These are phyloP conservation scores for Nidula niveotomentosa DNA, from an alignment of 1,284 basidiomycete genomes.

Conservation along the genomic window DNA sequence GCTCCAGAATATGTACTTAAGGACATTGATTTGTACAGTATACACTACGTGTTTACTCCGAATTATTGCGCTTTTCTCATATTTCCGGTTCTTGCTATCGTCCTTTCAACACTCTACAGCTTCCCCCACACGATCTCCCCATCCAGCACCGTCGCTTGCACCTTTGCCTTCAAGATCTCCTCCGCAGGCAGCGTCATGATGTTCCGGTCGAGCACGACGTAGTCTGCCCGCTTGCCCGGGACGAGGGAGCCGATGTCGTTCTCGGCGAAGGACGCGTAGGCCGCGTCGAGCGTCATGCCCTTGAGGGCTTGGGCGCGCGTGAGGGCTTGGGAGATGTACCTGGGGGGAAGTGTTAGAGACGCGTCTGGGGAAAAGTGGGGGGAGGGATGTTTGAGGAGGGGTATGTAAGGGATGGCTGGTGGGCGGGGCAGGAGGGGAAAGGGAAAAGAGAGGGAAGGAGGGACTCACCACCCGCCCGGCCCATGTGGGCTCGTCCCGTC, in stretches of 20 bases:
- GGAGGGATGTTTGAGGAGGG: not conserved
- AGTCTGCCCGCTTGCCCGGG: slow-evolving; percentile 83
- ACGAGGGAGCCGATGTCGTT: slow-evolving; percentile 65
- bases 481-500: slow-evolving; percentile 84
- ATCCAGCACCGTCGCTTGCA: slow-evolving; percentile 51
- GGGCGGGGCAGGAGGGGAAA: not conserved
- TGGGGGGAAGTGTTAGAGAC: slow-evolving; percentile 20
- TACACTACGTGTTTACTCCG: too few species aligned
- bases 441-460: not conserved
- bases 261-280: slow-evolving; percentile 85
- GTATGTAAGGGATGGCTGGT: slow-evolving; percentile 3
- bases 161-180: slow-evolving; percentile 45
- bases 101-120: slow-evolving; percentile 11
- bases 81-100: too few species aligned
- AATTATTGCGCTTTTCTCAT: too few species aligned
- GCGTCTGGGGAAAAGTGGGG: too few species aligned
- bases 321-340: slow-evolving; percentile 73
- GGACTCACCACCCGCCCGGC: slow-evolving; percentile 68
- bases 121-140: slow-evolving; percentile 68
- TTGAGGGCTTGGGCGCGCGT: slow-evolving; percentile 75
- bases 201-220: slow-evolving; percentile 78
- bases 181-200: slow-evolving; percentile 65
- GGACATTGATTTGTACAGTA: too few species aligned
- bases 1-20: too few species aligned
- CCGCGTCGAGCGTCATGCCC: slow-evolving; percentile 87